These are phyloP conservation scores for Alternaria sp. DNA, from an alignment of 2,329 filamentous ascomycete genomes.

Conservation along the genomic window DNA sequence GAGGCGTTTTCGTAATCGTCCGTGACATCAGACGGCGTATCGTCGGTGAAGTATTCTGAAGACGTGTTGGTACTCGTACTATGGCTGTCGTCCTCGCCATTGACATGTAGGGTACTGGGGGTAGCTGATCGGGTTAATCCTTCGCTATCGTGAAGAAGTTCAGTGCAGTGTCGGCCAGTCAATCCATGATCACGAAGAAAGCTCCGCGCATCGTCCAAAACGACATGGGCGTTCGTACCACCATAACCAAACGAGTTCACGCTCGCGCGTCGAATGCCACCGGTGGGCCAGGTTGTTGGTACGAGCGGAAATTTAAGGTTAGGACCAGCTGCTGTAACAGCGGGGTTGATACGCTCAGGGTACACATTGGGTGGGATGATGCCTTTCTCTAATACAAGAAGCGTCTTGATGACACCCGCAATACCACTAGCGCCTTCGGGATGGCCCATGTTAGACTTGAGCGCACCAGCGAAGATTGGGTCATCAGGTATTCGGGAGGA, in stretches of 20 bases:
- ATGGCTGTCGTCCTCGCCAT: not conserved
- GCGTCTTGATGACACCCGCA: constrained; percentile 50
- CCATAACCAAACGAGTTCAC: constrained; percentile 43
- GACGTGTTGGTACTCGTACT: not conserved
- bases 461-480: constrained; percentile 24
- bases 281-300: constrained; percentile 22
- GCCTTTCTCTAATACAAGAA: constrained; percentile 51
- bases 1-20: not conserved
- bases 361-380: constrained; percentile 24
- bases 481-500: constrained; percentile 25
- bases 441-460: constrained; percentile 51
- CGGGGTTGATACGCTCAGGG: constrained; percentile 39
- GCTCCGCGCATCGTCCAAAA: constrained; percentile 28
- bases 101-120: not conserved
- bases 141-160: not conserved
- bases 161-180: constrained; percentile 11
- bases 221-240: constrained; percentile 34
- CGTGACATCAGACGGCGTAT: not conserved
- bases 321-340: constrained; percentile 18
- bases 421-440: constrained; percentile 52
- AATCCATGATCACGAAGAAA: constrained; percentile 10
- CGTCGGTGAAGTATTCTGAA: not conserved
- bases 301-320: constrained; percentile 22
- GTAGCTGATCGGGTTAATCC: not conserved
- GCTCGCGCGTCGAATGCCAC: constrained; percentile 26